Conservation (phyloP, 2,329 filamentous ascomycete species). For the Coniosporium tulheliwenetii region DNA sequence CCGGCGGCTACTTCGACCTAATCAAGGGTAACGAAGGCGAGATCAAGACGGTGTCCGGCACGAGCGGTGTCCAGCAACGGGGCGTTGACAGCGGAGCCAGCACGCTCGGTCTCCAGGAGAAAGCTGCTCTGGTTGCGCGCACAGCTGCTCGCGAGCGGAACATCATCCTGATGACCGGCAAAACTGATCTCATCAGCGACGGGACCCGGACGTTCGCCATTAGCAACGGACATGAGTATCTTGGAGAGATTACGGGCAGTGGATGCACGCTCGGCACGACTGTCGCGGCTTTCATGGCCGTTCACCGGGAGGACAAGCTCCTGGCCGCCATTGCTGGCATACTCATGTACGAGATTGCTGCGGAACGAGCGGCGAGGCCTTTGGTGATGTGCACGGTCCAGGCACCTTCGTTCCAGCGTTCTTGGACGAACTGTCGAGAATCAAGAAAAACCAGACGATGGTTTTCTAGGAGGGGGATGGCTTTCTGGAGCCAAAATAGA, state of each 20-base stretch:
- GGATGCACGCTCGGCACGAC: constrained; percentile 78
- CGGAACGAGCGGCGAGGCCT: constrained; percentile 47
- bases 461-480: too few species aligned
- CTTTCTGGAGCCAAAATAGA: too few species aligned
- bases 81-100: constrained; percentile 68
- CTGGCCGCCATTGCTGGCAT: constrained; percentile 57
- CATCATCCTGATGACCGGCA: constrained; percentile 71
- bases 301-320: constrained; percentile 48
- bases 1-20: constrained; percentile 62
- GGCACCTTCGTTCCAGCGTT: constrained; percentile 79
- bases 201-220: constrained; percentile 52
- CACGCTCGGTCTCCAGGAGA: constrained; percentile 35
- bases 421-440: constrained; percentile 49
- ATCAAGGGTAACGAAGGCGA: constrained; percentile 94
- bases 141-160: constrained; percentile 54
- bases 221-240: constrained; percentile 58
- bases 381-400: constrained; percentile 54
- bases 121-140: constrained; percentile 44
- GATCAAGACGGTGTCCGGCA: constrained; percentile 56
- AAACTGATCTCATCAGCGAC: constrained; percentile 62
- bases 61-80: constrained; percentile 46
- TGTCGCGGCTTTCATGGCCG: constrained; percentile 59
- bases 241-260: constrained; percentile 55
- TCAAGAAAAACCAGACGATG: constrained; percentile 22
- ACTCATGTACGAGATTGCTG: constrained; percentile 63